These are phyloP conservation scores for Stellera chamaejasme DNA, from an alignment of 345 rosid species.

Conservation along the genomic window DNA sequence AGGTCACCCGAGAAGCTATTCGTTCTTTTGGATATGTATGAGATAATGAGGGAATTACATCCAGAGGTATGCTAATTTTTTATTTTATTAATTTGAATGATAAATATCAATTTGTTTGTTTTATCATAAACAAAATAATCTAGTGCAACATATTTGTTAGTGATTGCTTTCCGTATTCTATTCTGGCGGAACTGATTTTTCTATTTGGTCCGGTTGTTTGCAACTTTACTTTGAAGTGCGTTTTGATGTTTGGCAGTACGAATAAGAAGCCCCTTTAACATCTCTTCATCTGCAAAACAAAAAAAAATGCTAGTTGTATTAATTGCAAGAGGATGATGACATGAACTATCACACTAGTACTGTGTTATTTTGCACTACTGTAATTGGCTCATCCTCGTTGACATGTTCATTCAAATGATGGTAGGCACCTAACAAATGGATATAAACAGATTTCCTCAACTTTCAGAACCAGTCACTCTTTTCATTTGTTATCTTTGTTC, in stretches of 20 bases:
- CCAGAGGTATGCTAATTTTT: conserved; percentile 56
- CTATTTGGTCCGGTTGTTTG: not conserved
- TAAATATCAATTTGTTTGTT: not conserved
- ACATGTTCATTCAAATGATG: not conserved
- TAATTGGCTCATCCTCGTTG: not conserved
- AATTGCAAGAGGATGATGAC: not conserved
- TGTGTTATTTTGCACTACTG: not conserved
- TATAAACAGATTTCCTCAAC: not conserved
- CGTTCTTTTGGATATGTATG: conserved; percentile 93
- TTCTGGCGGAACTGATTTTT: not conserved
- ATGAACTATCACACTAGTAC: not conserved
- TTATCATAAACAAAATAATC: conserved; percentile 2
- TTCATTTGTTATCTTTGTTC: not conserved
- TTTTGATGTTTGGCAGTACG: too few relatives aligned
- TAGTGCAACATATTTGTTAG: not conserved
- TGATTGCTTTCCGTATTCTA: not conserved
- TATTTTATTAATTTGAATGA: not conserved
- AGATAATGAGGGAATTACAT: conserved; percentile 92
- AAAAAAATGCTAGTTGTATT: too few relatives aligned
- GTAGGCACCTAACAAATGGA: conserved; percentile 2
- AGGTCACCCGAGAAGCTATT: conserved; percentile 94
- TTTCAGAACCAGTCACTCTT: conserved; percentile 2
- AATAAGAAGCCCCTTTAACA: not conserved
- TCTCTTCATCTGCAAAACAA: not conserved
- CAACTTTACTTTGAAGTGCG: not conserved